phyloP scores from a whole-genome alignment of 2,329 filamentous ascomycete genomes.

The Chalaropsis thielavioides region DNA sequence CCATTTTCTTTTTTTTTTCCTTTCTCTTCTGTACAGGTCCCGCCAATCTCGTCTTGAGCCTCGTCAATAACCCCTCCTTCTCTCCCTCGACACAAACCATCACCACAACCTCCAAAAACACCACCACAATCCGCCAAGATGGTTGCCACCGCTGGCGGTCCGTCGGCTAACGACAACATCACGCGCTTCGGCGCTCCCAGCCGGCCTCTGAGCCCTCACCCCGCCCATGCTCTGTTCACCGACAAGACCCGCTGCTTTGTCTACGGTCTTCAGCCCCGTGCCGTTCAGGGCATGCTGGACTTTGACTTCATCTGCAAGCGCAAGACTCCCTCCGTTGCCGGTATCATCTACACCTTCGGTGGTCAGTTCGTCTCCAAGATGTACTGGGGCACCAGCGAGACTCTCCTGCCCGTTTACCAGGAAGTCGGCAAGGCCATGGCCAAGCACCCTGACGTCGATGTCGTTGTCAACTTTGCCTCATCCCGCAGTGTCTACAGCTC shows the following conservation, averaged over 20 bases:
- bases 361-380: conserved; percentile 99
- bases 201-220: conserved; percentile 76
- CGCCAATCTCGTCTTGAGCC: conserved; percentile 10
- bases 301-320: conserved; percentile 99
- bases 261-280: conserved; percentile 94
- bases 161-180: conserved; percentile 96
- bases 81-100: not conserved
- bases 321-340: conserved; percentile 84
- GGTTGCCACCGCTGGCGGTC: conserved; percentile 32
- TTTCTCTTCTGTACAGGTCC: conserved; percentile 16
- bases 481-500: conserved; percentile 97
- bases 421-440: conserved; percentile 77
- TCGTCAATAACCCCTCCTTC: conserved; percentile 6
- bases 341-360: conserved; percentile 99
- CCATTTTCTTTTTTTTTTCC: conserved; percentile 14
- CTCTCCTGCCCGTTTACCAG: conserved; percentile 95
- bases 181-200: conserved; percentile 87
- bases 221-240: conserved; percentile 88
- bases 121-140: conserved; percentile 12
- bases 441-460: conserved; percentile 96
- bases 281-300: conserved; percentile 87
- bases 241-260: conserved; percentile 99
- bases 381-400: conserved; percentile 99
- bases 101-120: not conserved
- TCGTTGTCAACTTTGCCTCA: conserved; percentile 98